phyloP scores from a whole-genome alignment of 2,329 filamentous ascomycete genomes.

The Byssochlamys sp. region DNA sequence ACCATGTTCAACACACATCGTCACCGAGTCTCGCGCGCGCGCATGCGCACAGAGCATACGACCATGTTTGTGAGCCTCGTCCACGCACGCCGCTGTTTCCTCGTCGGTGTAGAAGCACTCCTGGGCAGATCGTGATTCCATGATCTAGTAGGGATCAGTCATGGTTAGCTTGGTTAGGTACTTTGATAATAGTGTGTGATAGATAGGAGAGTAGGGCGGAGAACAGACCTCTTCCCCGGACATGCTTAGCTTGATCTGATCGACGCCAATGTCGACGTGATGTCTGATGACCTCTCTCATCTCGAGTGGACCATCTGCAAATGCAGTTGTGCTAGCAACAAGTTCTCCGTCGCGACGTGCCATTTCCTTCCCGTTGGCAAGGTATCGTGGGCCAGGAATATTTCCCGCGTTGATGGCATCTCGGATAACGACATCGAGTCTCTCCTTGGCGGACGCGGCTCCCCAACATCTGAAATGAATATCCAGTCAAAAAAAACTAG shows the following conservation, averaged over 20 bases:
- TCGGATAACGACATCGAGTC: constrained; percentile 39
- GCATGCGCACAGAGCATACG: constrained; percentile 37
- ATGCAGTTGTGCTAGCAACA: constrained; percentile 34
- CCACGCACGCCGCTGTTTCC: constrained; percentile 40
- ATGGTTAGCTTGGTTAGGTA: not conserved
- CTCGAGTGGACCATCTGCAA: constrained; percentile 32
- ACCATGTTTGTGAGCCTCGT: constrained; percentile 33
- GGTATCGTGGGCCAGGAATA: constrained; percentile 39
- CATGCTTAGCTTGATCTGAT: constrained; percentile 40
- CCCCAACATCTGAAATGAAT: constrained; percentile 32
- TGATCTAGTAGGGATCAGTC: constrained; percentile 12
- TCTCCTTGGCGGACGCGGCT: constrained; percentile 39
- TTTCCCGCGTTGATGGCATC: constrained; percentile 42
- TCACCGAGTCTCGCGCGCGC: constrained; percentile 36
- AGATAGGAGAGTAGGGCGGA: constrained; percentile 12
- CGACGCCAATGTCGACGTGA: constrained; percentile 30
- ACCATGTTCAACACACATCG: constrained; percentile 35
- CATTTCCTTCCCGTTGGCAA: constrained; percentile 44
- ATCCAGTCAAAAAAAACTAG: not conserved
- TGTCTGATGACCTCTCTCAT: constrained; percentile 33
- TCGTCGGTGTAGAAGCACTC: constrained; percentile 40
- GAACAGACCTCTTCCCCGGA: constrained; percentile 26
- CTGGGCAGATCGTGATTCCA: constrained; percentile 26
- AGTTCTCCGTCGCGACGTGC: constrained; percentile 37
- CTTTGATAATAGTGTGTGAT: not conserved